Evolutionary conservation across 208 protist species (phyloP).

Genomic region (Vickermania ingenoplastis): DNA sequence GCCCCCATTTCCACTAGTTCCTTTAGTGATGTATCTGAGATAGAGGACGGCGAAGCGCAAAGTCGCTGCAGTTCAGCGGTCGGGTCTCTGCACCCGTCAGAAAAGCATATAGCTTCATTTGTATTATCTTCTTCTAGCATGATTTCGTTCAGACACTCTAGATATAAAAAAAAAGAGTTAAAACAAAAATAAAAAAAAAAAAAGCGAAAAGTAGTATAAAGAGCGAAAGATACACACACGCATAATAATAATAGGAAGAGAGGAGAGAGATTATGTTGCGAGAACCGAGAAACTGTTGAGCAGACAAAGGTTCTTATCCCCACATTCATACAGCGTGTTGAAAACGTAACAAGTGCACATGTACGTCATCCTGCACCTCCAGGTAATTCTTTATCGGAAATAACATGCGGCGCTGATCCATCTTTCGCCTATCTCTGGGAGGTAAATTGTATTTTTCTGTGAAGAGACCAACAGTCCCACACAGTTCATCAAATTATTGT

Average conservation of each 20-base stretch:
- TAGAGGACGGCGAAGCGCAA: not conserved
- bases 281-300: no score
- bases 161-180: not conserved
- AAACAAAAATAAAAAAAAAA: not conserved
- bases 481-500: no score
- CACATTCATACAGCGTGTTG: no score
- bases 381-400: no score
- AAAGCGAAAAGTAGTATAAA: conserved; percentile 4
- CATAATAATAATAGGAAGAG: conserved; percentile 2
- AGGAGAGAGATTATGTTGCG: conserved; percentile 1
- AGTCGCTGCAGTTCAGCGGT: not conserved
- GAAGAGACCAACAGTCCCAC: no score
- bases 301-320: no score
- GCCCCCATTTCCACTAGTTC: no score
- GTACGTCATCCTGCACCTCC: no score
- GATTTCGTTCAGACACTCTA: not conserved
- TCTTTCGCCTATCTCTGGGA: no score
- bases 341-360: not conserved
- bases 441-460: no score
- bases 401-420: no score
- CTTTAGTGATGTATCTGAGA: not conserved
- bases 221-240: not conserved
- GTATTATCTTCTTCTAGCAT: not conserved
- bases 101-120: not conserved
- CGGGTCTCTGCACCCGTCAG: not conserved